Base-by-base conservation (phyloP, 257 asterid species). In the Plantago ovata region DNA sequence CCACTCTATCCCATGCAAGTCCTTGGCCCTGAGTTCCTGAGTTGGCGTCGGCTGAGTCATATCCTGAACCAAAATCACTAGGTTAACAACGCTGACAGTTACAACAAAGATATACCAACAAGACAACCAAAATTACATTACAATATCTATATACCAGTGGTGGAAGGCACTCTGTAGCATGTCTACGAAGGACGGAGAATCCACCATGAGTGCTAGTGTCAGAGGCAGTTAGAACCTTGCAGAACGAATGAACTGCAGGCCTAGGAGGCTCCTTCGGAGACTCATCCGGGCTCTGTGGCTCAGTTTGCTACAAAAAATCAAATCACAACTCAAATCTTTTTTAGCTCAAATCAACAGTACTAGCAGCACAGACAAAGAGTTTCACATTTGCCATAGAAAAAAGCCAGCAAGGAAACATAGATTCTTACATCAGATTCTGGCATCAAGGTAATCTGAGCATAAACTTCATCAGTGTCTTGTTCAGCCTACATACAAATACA, bases 181-280 rank as follows among this genome's bases (percentile, higher is more conserved):
- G 96, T 59, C 81, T 88, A 13, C 96, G 83, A 47, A 85, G 96
- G 56, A 88, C 96, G 4, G 96, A 88, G 62, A 88, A 88, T 61
- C 96, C 96, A 56, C 96, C 96, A 28, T 88, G 96, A 1, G 96
- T 88, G 67, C 95, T 88, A 16, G 96, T 88, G 73, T 88, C 96
- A 15, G 96, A 88, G 38, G 96, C 95, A 2, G 96, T 88, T 74
- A 88, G 72, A 45, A 88, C 90, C 79, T 88, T 88, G 84, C 95
- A 88, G 76, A 88, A 88, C 3, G 96, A 88, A 64, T 79, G 95
- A 38, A 81, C 82, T 56, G 64, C 63, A 13, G 84, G 86, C 60
- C 78, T 79, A 36, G 82, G 72, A 69, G 82, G 78, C 75, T 88
- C 94, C 6, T 81, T 62, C 3, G 66, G 61, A 47, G 65, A 28